Conservation (phyloP, 75 land plant genomes). For the Sequoiadendron giganteum region DNA sequence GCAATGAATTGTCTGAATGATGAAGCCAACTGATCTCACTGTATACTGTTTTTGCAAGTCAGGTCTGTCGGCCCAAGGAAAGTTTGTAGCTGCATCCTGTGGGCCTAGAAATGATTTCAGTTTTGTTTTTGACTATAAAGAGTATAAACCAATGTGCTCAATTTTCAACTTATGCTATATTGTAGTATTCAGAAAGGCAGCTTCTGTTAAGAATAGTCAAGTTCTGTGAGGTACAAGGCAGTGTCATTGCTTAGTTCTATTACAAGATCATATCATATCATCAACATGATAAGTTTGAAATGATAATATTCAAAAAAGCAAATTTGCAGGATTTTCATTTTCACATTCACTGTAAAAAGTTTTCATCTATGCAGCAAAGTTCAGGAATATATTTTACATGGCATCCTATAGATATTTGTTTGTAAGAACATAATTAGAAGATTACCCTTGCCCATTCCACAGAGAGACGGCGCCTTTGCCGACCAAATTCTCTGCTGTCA, state of each 20-base stretch:
- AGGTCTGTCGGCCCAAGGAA: conserved; percentile 13
- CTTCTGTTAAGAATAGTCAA: conserved; percentile 5
- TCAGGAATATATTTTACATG: neutral
- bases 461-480: conserved; percentile 69
- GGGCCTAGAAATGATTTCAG: conserved; percentile 6
- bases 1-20: conserved; percentile 9
- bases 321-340: neutral
- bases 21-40: conserved; percentile 10
- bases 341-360: neutral
- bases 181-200: conserved; percentile 11
- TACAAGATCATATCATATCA: neutral
- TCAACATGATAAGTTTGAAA: conserved; percentile 8
- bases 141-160: conserved; percentile 11
- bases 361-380: neutral
- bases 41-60: conserved; percentile 1
- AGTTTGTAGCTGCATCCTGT: conserved; percentile 10
- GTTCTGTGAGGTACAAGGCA: conserved; percentile 12
- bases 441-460: conserved; percentile 96
- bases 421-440: neutral
- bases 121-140: conserved; percentile 14
- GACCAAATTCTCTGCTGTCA: conserved; percentile 77
- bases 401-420: neutral
- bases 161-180: conserved; percentile 13
- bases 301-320: neutral
- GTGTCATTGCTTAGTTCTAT: conserved; percentile 10